Percentiles rank a stretch among this genome's conserved stretches.
Conservation (phyloP, 2,329 filamentous ascomycete species). For the Cryphonectria japonica region DNA sequence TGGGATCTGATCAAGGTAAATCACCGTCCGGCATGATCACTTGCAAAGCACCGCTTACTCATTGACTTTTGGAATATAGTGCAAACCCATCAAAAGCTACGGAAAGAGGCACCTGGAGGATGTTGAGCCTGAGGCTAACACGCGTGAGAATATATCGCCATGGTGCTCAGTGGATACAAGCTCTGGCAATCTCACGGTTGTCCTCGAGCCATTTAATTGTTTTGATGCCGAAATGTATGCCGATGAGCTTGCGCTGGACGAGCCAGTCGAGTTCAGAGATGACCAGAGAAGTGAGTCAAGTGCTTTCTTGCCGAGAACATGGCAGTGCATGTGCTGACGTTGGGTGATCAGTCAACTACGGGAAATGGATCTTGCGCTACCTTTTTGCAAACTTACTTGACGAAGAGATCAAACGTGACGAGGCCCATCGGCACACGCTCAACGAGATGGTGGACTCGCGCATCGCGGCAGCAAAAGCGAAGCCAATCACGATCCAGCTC, state of each 20-base stretch:
- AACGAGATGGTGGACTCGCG: slow-evolving; percentile 65
- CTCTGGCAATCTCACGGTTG: slow-evolving; percentile 87
- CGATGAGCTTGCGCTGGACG: slow-evolving; percentile 78
- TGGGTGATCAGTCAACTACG: slow-evolving; percentile 74
- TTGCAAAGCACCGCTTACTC: slow-evolving; percentile 26
- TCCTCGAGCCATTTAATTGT: slow-evolving; percentile 91
- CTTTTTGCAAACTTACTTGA: slow-evolving; percentile 88
- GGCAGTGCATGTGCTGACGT: slow-evolving; percentile 28
- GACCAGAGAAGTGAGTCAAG: slow-evolving; percentile 81
- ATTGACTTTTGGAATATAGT: slow-evolving; percentile 54
- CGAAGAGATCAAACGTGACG: slow-evolving; percentile 85
- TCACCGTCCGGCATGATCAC: slow-evolving; percentile 7
- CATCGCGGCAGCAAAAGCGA: slow-evolving; percentile 56
- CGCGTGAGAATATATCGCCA: slow-evolving; percentile 83
- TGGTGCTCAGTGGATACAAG: slow-evolving; percentile 97
- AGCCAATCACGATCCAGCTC: slow-evolving; percentile 64
- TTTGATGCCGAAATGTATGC: slow-evolving; percentile 98
- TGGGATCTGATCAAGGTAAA: slow-evolving; percentile 89
- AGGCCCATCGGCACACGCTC: slow-evolving; percentile 69
- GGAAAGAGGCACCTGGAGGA: slow-evolving; percentile 94
- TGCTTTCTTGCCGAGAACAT: not conserved
- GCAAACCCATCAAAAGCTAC: slow-evolving; percentile 85
- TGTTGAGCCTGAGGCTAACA: slow-evolving; percentile 85
- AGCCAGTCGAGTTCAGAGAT: slow-evolving; percentile 80
- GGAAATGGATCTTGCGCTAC: slow-evolving; percentile 94